Percentiles rank a stretch among this genome's conserved stretches.
Evolutionary conservation across 805 yeast genomes (phyloP).

Genomic region (Torulaspora microellipsoides): DNA sequence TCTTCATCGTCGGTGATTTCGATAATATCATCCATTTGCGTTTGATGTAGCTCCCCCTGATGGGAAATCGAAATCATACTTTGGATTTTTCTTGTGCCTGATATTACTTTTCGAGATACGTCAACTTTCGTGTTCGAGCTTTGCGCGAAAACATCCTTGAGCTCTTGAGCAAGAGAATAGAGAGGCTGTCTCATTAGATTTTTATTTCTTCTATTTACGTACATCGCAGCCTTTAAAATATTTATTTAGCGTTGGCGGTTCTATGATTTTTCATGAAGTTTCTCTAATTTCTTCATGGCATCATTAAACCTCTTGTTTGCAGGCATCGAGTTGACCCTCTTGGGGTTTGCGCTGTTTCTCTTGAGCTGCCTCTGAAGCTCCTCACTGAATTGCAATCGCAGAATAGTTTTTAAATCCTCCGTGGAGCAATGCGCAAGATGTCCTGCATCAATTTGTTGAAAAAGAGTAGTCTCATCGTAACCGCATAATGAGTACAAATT

Average conservation of each 20-base stretch:
- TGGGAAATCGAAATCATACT: background rate
- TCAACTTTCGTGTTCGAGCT: too few relatives aligned
- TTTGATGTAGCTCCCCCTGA: background rate
- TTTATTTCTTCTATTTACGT: too few relatives aligned
- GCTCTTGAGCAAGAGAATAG: too few relatives aligned
- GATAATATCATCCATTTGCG: slow-evolving; percentile 9
- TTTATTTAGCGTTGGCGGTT: too few relatives aligned
- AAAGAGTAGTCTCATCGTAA: slow-evolving; percentile 19
- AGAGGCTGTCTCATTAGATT: too few relatives aligned
- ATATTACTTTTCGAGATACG: too few relatives aligned
- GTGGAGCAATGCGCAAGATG: slow-evolving; percentile 16
- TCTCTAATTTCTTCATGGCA: slow-evolving; percentile 22
- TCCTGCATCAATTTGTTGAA: slow-evolving; percentile 18
- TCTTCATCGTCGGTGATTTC: slow-evolving; percentile 8
- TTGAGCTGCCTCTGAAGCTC: slow-evolving; percentile 23
- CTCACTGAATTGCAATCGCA: slow-evolving; percentile 32
- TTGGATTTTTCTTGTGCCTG: too few relatives aligned
- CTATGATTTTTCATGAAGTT: background rate
- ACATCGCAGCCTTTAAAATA: too few relatives aligned
- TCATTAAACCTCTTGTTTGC: slow-evolving; percentile 27
- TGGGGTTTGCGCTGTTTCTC: slow-evolving; percentile 15
- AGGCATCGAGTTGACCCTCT: slow-evolving; percentile 21
- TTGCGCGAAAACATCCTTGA: too few relatives aligned
- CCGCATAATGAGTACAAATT: slow-evolving; percentile 25
- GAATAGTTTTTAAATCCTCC: slow-evolving; percentile 26